Conservation (phyloP, 768 basidiomycete genomes). For the Pulveroboletus ravenelii region DNA sequence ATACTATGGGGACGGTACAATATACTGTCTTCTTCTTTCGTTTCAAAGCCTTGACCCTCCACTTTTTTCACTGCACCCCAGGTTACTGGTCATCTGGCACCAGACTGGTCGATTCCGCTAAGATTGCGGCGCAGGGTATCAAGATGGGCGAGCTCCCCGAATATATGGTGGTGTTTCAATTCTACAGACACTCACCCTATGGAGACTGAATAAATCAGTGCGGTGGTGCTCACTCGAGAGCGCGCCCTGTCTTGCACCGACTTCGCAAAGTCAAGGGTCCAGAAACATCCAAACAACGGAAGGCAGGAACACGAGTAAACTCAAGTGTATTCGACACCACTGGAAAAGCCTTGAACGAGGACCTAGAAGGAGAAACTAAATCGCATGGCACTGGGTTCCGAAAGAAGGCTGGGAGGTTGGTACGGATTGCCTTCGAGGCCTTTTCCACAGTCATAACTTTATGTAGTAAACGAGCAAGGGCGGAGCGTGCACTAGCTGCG, state of each 20-base stretch:
- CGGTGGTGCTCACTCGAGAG: slow-evolving; percentile 69
- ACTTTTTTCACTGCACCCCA: slow-evolving; percentile 23
- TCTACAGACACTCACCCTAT: background rate
- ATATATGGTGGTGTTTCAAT: slow-evolving; percentile 51
- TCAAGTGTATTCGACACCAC: slow-evolving; percentile 55
- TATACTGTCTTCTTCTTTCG: background rate
- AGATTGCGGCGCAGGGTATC: slow-evolving; percentile 46
- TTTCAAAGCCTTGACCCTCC: slow-evolving; percentile 4
- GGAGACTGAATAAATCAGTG: slow-evolving; percentile 43
- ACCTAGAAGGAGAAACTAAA: slow-evolving; percentile 32
- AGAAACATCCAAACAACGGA: slow-evolving; percentile 64
- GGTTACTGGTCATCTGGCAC: slow-evolving; percentile 82
- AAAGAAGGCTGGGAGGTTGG: slow-evolving; percentile 64
- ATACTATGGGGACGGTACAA: slow-evolving; percentile 77
- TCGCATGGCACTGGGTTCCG: slow-evolving; percentile 59
- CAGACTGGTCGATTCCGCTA: slow-evolving; percentile 61
- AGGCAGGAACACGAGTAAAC: slow-evolving; percentile 64
- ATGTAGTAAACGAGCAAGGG: slow-evolving; percentile 69
- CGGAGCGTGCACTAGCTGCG: slow-evolving; percentile 72
- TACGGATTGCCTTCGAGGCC: background rate
- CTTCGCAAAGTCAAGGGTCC: slow-evolving; percentile 50
- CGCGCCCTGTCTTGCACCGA: slow-evolving; percentile 48
- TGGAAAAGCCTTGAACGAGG: slow-evolving; percentile 50
- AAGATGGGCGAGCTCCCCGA: slow-evolving; percentile 63
- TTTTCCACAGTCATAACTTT: background rate